phyloP scores from a whole-genome alignment of 2,329 filamentous ascomycete species.

The Microcera coccophila region DNA sequence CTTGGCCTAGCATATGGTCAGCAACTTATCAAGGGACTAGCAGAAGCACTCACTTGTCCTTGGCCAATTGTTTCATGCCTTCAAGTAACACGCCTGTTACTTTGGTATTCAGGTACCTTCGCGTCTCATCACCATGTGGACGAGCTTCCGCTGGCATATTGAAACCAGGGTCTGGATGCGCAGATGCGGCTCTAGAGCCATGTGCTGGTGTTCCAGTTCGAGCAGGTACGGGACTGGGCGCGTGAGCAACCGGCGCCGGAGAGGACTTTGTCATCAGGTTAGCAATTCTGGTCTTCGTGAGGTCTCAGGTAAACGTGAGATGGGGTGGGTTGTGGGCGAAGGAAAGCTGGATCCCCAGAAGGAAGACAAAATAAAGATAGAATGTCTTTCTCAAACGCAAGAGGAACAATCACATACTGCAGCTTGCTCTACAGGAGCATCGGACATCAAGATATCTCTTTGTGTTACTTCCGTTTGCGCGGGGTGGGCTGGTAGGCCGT shows the following conservation, averaged over 20 bases:
- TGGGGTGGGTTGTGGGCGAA: too few relatives aligned
- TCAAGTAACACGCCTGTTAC: constrained; percentile 66
- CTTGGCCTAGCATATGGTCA: constrained; percentile 46
- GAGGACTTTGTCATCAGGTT: constrained; percentile 30
- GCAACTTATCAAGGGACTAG: not conserved
- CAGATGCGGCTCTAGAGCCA: constrained; percentile 54
- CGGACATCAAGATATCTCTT: constrained; percentile 43
- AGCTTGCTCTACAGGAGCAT: constrained; percentile 39
- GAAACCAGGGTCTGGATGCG: constrained; percentile 50
- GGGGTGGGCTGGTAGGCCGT: constrained; percentile 14
- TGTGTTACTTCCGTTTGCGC: constrained; percentile 23
- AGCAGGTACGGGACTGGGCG: constrained; percentile 41
- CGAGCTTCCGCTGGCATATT: constrained; percentile 58
- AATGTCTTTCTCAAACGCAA: too few relatives aligned
- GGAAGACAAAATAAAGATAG: too few relatives aligned
- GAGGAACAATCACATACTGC: constrained; percentile 30
- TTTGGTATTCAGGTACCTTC: constrained; percentile 68
- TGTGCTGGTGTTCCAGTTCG: constrained; percentile 49
- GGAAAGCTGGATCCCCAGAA: too few relatives aligned
- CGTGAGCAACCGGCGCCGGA: constrained; percentile 34
- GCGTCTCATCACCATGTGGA: constrained; percentile 63
- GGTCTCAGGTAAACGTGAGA: not conserved
- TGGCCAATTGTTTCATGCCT: constrained; percentile 69
- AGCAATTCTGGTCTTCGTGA: constrained; percentile 10
- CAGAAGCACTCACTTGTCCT: constrained; percentile 60